phyloP scores from a whole-genome alignment of 441 rosid genomes.

The Arabidopsis hybrid region DNA sequence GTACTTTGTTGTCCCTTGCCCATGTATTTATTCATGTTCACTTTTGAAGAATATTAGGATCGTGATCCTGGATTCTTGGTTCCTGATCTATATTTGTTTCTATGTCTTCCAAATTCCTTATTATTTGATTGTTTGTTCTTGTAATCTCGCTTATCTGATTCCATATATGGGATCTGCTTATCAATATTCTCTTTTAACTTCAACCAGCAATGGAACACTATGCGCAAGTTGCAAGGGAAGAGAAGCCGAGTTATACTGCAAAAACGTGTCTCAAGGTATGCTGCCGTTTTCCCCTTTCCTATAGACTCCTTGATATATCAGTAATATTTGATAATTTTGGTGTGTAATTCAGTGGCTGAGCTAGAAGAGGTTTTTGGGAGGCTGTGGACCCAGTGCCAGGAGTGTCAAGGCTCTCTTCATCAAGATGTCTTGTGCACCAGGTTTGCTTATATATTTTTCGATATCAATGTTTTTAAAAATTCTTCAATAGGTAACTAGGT shows the following conservation, averaged over 20 bases:
- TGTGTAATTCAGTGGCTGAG: slow-evolving; percentile 72
- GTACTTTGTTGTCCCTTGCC: slow-evolving; percentile 46
- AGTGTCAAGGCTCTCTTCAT: slow-evolving; percentile 98
- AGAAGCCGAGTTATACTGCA: slow-evolving; percentile 92
- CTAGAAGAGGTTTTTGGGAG: slow-evolving; percentile 87
- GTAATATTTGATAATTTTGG: background rate
- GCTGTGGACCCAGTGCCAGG: slow-evolving; percentile 98
- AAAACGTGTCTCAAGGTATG: slow-evolving; percentile 87
- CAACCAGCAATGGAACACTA: slow-evolving; percentile 59
- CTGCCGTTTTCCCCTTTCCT: background rate
- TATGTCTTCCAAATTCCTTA: background rate
- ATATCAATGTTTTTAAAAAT: too few species aligned
- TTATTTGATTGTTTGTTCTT: background rate
- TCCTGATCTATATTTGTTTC: slow-evolving; percentile 2
- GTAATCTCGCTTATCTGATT: slow-evolving; percentile 10
- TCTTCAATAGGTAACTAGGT: background rate
- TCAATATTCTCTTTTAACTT: slow-evolving; percentile 25
- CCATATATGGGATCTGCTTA: slow-evolving; percentile 3
- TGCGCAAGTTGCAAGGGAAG: slow-evolving; percentile 93
- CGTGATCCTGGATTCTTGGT: slow-evolving; percentile 15
- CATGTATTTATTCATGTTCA: slow-evolving; percentile 31
- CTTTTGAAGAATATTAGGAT: slow-evolving; percentile 20
- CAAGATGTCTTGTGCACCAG: slow-evolving; percentile 98
- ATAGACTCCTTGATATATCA: background rate
- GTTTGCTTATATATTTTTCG: slow-evolving; percentile 44